Evolutionary conservation across 306 rosid genomes (phyloP), one percentile per base, ranked within the genome.

Genomic region (barrel medic (Medicago truncatula)): DNA sequence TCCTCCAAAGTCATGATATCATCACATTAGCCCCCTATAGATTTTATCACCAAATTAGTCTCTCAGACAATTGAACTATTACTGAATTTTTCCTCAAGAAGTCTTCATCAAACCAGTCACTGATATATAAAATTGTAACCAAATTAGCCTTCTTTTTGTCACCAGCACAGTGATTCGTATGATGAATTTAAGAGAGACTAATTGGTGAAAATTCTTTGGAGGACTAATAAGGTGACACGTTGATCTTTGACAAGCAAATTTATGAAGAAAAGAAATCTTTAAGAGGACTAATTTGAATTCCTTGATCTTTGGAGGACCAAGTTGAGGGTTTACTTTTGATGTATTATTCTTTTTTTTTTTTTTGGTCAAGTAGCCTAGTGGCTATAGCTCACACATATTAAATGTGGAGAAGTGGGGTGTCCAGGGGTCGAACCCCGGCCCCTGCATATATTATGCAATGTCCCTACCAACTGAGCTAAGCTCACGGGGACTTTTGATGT

Each of bases 281-380:
- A 23, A 23, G 28, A 23, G 28, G 28, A 23, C 28, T 23, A 23
- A 23, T 23, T 23, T 23, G 28, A 23, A 23, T 23, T 23, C 28
- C 28, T 23, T 23, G 41, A 60, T 28, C 9, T 28, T 60, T 28
- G 41, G 66, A 6, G 20, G 40, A 28, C 13, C 43, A 31, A 61
- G 21, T 14, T 61, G 68, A 23, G 46, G 69, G 69, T 63, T 16
- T 63, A 63, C 47, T 63, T 38, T 38, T 63, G 44, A 56, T 54
- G 15, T 28, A 39, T 21, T 18, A 39, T 38, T 38, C 16, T 54
- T n/a, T n/a, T n/a, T n/a, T n/a, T n/a, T n/a, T n/a, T n/a, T n/a
- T n/a, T n/a, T n/a, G n/a, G n/a, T n/a, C n/a, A n/a, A n/a, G n/a
- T n/a, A n/a, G n/a, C n/a, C n/a, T n/a, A n/a, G n/a, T n/a, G n/a